Evolutionary conservation across 2,329 filamentous ascomycete genomes (phyloP), one percentile per base, ranked within the genome.

Genomic region (Mycosphaerella sp.): DNA sequence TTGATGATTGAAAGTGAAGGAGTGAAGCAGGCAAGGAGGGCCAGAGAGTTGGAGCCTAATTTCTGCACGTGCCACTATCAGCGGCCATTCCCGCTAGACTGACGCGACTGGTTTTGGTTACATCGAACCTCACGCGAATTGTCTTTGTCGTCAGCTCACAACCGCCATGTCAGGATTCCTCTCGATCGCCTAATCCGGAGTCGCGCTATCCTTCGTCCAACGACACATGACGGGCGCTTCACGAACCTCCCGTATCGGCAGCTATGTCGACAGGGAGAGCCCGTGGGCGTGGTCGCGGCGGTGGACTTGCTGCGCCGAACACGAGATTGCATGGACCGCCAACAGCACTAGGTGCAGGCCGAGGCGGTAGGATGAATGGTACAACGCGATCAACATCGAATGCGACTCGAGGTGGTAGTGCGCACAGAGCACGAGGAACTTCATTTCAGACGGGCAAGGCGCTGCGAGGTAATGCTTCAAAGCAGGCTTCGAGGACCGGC

Each of bases 231-330:
- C 46, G 53, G 46, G 36, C 44, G 35, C 35, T 34, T 27, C 30
- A 41, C 37, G 14, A 16, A 16, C 36, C 37, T 55, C 48, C 45
- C 55, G 30, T 41, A 47, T 36, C 48, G 56, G 49, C 58, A 54
- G 50, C 53, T 52, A 60, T 58, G 56, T 58, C 56, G 58, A 52
- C 52, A 40, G 53, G 51, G 52, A 53, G 43, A 27, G 25, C 45
- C 30, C 49, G 52, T 42, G 58, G 53, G 51, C 54, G 58, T 45
- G 56, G 51, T 55, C 53, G 56, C 47, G 56, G 58, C 32, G 42
- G 37, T 44, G 43, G 41, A 27, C 44, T 54, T 25, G 43, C 50
- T 32, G 46, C 49, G 25, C 47, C 49, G 12, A 49, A 41, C 14
- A 48, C 32, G 37, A 44, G 49, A 39, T 17, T 32, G 13, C 37